Conservation (phyloP, 768 basidiomycete genomes). For the Termitomyces sp. region DNA sequence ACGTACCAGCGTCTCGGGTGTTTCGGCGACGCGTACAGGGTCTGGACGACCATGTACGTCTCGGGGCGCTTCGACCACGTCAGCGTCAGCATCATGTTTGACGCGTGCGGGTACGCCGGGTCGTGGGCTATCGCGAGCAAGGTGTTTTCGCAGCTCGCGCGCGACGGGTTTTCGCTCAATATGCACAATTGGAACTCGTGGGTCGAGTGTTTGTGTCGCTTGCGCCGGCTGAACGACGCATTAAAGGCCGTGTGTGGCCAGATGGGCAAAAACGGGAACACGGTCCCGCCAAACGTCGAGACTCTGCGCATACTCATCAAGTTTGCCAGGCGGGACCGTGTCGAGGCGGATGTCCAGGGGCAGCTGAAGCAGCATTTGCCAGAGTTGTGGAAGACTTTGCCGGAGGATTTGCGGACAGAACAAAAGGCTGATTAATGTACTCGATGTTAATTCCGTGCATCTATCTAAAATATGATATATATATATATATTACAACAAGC, state of each 20-base stretch:
- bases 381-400: slow-evolving; percentile 29
- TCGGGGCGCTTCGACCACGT: slow-evolving; percentile 52
- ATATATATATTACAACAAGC: slow-evolving; percentile 17
- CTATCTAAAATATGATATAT: slow-evolving; percentile 4
- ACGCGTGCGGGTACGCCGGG: slow-evolving; percentile 69
- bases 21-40: slow-evolving; percentile 63
- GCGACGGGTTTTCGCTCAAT: slow-evolving; percentile 49
- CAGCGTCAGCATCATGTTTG: slow-evolving; percentile 79
- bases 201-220: slow-evolving; percentile 82
- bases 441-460: not conserved
- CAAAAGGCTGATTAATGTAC: not conserved
- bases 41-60: slow-evolving; percentile 75
- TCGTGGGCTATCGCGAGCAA: slow-evolving; percentile 46
- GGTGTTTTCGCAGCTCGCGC: slow-evolving; percentile 48
- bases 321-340: slow-evolving; percentile 41
- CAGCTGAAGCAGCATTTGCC: slow-evolving; percentile 39
- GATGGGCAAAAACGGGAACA: slow-evolving; percentile 47
- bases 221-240: slow-evolving; percentile 63
- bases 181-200: slow-evolving; percentile 75
- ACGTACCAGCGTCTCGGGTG: slow-evolving; percentile 78
- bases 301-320: slow-evolving; percentile 50
- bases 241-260: slow-evolving; percentile 55
- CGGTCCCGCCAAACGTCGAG: slow-evolving; percentile 42
- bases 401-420: slow-evolving; percentile 17
- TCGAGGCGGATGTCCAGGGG: slow-evolving; percentile 39